Percentiles rank a stretch among this genome's conserved stretches.
These are phyloP conservation scores for Dothistroma septosporum DNA, from an alignment of 2,329 filamentous ascomycete species.

Conservation along the genomic window DNA sequence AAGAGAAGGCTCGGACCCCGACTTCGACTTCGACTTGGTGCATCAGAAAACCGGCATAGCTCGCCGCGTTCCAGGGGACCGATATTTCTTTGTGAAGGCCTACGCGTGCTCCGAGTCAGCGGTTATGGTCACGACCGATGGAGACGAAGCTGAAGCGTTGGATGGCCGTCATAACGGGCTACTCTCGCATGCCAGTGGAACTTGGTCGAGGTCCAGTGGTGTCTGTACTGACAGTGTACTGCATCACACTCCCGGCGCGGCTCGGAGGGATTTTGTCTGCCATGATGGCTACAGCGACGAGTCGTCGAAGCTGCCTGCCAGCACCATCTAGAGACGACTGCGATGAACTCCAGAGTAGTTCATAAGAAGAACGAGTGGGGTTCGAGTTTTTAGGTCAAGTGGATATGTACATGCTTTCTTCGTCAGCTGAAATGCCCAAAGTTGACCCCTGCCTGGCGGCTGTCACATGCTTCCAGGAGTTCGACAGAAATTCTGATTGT, in stretches of 20 bases:
- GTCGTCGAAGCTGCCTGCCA: too few relatives aligned
- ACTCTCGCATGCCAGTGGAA: neutral
- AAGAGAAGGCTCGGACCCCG: neutral
- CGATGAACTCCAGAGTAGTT: too few relatives aligned
- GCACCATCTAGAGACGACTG: too few relatives aligned
- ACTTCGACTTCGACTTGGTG: neutral
- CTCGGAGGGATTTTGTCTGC: neutral
- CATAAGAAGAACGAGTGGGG: neutral
- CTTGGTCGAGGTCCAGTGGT: neutral
- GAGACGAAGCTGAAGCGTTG: neutral
- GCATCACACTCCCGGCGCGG: neutral
- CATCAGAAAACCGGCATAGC: neutral
- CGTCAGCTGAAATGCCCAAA: neutral
- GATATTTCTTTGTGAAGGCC: neutral
- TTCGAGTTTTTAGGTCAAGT: neutral
- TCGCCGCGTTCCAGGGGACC: neutral
- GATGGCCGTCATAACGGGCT: neutral
- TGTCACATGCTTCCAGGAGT: neutral
- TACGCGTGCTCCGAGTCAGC: neutral
- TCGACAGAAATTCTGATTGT: neutral
- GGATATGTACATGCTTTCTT: neutral
- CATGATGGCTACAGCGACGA: neutral
- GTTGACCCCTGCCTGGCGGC: neutral
- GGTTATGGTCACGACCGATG: neutral
- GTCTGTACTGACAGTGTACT: neutral